These are phyloP conservation scores for Danielia oregonensis DNA, from an alignment of 805 yeast genomes.

Conservation along the genomic window DNA sequence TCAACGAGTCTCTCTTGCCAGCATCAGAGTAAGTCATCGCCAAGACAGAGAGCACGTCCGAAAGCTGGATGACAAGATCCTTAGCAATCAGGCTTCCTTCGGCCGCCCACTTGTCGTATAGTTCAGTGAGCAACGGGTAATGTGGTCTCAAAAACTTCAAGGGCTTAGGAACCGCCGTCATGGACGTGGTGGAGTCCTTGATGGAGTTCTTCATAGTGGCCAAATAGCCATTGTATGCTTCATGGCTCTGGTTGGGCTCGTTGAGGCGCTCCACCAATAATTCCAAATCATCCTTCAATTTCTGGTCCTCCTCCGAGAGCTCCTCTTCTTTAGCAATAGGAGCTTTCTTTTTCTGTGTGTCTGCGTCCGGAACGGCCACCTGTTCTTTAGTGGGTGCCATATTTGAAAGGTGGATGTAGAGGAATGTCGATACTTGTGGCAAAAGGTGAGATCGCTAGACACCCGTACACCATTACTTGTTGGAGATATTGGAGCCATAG, in stretches of 20 bases:
- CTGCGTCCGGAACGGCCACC: constrained; percentile 13
- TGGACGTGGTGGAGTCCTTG: constrained; percentile 91
- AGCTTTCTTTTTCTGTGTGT: constrained; percentile 20
- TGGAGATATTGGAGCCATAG: too few relatives aligned
- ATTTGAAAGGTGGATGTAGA: constrained; percentile 1
- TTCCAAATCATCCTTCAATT: constrained; percentile 82
- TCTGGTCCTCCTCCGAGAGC: constrained; percentile 88
- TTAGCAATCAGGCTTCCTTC: constrained; percentile 20
- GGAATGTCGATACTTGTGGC: constrained; percentile 2
- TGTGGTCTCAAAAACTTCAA: constrained; percentile 90
- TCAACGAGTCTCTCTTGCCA: constrained; percentile 73
- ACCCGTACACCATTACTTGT: too few relatives aligned
- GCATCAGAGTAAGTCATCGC: constrained; percentile 92
- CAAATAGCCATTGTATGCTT: constrained; percentile 59
- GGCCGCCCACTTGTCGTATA: constrained; percentile 64
- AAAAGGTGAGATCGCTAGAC: too few relatives aligned
- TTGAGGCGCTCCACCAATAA: constrained; percentile 74
- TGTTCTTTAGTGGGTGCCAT: constrained; percentile 38
- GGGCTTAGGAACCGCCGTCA: constrained; percentile 99
- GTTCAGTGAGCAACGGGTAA: constrained; percentile 61
- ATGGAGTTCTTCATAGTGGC: constrained; percentile 70
- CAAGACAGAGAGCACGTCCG: constrained; percentile 87
- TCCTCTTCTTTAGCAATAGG: constrained; percentile 61
- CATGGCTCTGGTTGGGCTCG: constrained; percentile 43
- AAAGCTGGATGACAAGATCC: constrained; percentile 53